Evolutionary conservation across 176 grass and related monocot genomes (phyloP).

Genomic region (Oryza longistaminata): DNA sequence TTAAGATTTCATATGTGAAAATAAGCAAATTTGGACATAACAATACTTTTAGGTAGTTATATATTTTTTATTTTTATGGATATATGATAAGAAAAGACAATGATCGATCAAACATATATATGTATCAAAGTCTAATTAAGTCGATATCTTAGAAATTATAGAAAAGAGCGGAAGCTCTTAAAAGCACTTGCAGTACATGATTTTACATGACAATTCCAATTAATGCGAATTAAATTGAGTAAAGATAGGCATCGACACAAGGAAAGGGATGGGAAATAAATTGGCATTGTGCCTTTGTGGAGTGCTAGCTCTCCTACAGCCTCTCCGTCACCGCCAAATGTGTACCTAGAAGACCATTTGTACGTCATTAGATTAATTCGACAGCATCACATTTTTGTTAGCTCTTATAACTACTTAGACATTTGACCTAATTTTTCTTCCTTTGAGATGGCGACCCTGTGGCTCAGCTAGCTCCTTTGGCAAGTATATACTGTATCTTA

Average conservation of each 20-base stretch:
- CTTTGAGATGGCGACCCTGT: constrained; percentile 20
- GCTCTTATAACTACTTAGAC: constrained; percentile 29
- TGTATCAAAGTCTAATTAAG: not conserved
- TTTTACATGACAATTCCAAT: constrained; percentile 13
- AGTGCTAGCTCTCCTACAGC: not conserved
- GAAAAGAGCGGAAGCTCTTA: not conserved
- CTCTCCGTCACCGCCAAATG: not conserved
- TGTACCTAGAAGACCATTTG: constrained; percentile 2
- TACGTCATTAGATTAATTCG: constrained; percentile 31
- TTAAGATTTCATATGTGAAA: too few species aligned
- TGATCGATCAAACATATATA: too few species aligned
- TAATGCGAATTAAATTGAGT: constrained; percentile 16
- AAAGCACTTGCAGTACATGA: not conserved
- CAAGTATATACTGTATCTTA: not conserved
- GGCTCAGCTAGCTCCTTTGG: not conserved
- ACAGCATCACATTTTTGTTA: constrained; percentile 3
- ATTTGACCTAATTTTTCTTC: constrained; percentile 53
- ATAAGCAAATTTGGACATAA: too few species aligned
- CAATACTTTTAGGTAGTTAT: too few species aligned
- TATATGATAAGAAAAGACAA: too few species aligned
- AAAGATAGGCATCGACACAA: constrained; percentile 12
- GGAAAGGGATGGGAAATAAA: constrained; percentile 22
- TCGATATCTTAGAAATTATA: not conserved
- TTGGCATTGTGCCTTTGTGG: not conserved
- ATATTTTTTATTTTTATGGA: too few species aligned